A percentile compares a stretch with the other conserved stretches of the same genome.
Conservation (phyloP, 495 filamentous ascomycete genomes). For the Penicillium ucsense region DNA sequence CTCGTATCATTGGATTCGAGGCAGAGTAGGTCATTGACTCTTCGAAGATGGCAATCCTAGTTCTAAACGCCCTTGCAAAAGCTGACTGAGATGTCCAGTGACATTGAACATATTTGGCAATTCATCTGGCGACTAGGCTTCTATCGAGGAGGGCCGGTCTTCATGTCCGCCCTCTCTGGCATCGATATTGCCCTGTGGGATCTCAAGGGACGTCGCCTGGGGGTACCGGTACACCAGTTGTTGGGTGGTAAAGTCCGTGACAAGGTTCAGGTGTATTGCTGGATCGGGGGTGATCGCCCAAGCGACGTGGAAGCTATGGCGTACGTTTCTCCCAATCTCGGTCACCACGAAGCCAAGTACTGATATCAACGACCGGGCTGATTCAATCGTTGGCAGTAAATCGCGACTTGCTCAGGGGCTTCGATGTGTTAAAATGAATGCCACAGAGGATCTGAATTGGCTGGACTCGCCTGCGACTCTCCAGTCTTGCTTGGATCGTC, state of each 20-base stretch:
- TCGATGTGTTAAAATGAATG: conserved; percentile 75
- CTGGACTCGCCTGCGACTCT: conserved; percentile 62
- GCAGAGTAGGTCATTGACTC: conserved; percentile 45
- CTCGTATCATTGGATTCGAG: conserved; percentile 58
- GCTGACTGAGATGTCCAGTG: conserved; percentile 30
- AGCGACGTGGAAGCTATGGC: conserved; percentile 55
- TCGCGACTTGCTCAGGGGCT: conserved; percentile 63
- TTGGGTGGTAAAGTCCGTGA: conserved; percentile 68
- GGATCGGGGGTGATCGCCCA: conserved; percentile 79
- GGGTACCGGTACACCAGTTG: conserved; percentile 64
- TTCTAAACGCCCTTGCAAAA: no score
- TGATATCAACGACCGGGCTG: no score
- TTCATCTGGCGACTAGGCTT: conserved; percentile 60
- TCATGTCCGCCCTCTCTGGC: conserved; percentile 71
- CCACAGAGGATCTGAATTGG: conserved; percentile 72
- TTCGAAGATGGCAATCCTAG: no score
- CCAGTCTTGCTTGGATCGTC: conserved; percentile 53
- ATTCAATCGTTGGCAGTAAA: conserved; percentile 21
- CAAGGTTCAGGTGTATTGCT: conserved; percentile 71
- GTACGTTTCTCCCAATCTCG: conserved; percentile 7
- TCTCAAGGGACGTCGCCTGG: conserved; percentile 51
- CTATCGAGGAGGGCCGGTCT: conserved; percentile 76
- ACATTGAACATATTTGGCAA: conserved; percentile 82
- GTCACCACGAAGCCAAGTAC: no score
- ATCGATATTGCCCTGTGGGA: conserved; percentile 83